Evolutionary conservation across 202 grass and related monocot species (phyloP).

Genomic region (Cymbopogon flexuosus): DNA sequence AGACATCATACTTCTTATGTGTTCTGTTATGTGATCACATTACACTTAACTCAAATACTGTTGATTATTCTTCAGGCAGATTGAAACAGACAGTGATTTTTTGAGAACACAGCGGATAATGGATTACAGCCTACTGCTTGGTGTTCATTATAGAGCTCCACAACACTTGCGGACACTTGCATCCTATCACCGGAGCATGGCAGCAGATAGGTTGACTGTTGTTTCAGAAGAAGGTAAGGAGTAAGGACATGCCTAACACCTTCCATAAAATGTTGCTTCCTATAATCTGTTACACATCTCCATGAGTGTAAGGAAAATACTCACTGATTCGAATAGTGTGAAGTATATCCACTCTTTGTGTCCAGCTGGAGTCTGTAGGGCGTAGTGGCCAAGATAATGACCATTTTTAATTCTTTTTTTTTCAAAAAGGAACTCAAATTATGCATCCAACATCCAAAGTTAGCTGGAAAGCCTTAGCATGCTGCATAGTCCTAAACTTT

Average conservation of each 20-base stretch:
- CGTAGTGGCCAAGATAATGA: not conserved
- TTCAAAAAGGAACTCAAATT: not conserved
- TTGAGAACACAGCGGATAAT: constrained; percentile 78
- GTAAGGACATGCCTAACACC: not conserved
- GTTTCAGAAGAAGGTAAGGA: constrained; percentile 69
- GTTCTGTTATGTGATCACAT: not conserved
- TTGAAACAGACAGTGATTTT: constrained; percentile 80
- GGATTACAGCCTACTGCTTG: constrained; percentile 95
- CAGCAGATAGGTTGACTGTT: constrained; percentile 56
- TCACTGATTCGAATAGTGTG: not conserved
- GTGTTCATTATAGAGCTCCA: constrained; percentile 89
- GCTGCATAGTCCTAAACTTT: not conserved
- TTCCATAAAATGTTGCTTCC: not conserved
- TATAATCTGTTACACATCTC: not conserved
- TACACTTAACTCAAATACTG: not conserved
- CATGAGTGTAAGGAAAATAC: not conserved
- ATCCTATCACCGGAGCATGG: constrained; percentile 43
- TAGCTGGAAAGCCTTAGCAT: not conserved
- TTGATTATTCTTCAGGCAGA: constrained; percentile 52
- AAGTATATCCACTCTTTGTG: not conserved
- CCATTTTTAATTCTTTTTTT: not conserved
- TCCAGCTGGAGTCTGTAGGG: not conserved
- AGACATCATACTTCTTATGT: not conserved
- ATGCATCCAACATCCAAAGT: not conserved
- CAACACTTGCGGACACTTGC: constrained; percentile 52